Evolutionary conservation across 2,329 filamentous ascomycete genomes (phyloP).

Genomic region (Colletotrichum camelliae): DNA sequence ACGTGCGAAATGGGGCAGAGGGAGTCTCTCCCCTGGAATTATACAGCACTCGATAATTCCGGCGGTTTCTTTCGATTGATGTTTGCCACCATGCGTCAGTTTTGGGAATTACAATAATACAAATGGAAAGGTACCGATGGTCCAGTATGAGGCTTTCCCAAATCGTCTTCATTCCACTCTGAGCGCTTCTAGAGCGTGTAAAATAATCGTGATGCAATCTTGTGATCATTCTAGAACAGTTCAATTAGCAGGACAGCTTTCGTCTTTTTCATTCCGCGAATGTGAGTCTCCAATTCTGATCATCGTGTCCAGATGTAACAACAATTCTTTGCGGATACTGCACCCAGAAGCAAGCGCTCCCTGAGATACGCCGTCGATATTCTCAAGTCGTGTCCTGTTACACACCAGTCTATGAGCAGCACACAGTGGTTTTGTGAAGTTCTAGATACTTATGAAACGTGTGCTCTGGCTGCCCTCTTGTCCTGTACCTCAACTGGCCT

Average conservation of each 20-base stretch:
- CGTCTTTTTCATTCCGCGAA: background rate
- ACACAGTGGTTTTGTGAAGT: fast-evolving
- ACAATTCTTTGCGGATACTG: background rate
- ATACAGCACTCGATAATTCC: no score
- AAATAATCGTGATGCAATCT: background rate
- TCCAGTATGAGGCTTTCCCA: background rate
- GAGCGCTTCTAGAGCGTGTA: background rate
- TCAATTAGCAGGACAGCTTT: fast-evolving
- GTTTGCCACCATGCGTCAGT: no score
- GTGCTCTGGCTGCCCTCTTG: background rate
- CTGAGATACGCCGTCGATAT: background rate
- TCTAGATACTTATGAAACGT: background rate
- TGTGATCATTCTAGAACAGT: background rate
- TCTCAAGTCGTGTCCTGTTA: background rate
- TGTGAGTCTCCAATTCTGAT: background rate
- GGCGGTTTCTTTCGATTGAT: no score
- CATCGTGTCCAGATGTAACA: background rate
- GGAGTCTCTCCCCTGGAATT: no score
- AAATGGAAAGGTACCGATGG: no score
- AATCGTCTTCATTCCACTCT: background rate
- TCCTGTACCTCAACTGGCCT: background rate
- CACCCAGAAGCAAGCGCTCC: background rate
- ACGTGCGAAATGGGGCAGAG: no score
- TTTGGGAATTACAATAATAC: no score
- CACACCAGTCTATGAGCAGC: background rate